These are phyloP conservation scores for Corymbia citriodora DNA, from an alignment of 441 rosid species.

Conservation along the genomic window DNA sequence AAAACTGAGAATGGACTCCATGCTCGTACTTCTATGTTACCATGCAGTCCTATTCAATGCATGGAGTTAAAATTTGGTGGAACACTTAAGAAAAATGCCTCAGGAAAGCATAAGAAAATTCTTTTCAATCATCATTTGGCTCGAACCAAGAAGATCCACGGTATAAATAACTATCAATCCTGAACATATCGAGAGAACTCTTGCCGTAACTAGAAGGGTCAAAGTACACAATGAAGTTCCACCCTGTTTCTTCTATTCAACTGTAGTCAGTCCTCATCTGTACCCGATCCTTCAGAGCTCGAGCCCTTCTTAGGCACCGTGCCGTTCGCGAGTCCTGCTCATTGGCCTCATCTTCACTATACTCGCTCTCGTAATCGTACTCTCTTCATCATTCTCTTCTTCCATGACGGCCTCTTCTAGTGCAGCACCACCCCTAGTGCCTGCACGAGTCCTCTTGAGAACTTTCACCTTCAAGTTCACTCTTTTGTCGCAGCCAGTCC, in stretches of 20 bases:
- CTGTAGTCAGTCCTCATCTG: conserved; percentile 56
- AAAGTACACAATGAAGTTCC: background rate
- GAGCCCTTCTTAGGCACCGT: conserved; percentile 33
- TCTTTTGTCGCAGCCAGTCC: too few species aligned
- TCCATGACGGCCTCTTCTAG: background rate
- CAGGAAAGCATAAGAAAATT: too few species aligned
- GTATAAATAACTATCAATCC: background rate
- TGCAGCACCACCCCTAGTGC: too few species aligned
- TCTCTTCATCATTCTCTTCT: conserved; percentile 86
- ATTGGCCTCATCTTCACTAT: conserved; percentile 86
- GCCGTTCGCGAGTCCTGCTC: conserved; percentile 62
- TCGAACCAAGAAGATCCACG: too few species aligned
- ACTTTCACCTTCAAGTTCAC: too few species aligned
- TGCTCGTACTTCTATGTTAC: too few species aligned
- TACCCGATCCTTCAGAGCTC: conserved; percentile 62
- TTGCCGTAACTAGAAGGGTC: background rate
- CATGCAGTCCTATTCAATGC: too few species aligned
- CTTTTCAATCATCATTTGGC: too few species aligned
- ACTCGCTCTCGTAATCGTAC: conserved; percentile 86
- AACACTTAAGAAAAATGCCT: too few species aligned
- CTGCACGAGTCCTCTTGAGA: too few species aligned
- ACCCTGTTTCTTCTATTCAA: background rate
- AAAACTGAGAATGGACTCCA: too few species aligned
- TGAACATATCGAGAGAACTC: background rate
- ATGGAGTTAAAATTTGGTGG: too few species aligned